Conservation (phyloP, 495 filamentous ascomycete genomes). For the Pyronema omphalodes region DNA sequence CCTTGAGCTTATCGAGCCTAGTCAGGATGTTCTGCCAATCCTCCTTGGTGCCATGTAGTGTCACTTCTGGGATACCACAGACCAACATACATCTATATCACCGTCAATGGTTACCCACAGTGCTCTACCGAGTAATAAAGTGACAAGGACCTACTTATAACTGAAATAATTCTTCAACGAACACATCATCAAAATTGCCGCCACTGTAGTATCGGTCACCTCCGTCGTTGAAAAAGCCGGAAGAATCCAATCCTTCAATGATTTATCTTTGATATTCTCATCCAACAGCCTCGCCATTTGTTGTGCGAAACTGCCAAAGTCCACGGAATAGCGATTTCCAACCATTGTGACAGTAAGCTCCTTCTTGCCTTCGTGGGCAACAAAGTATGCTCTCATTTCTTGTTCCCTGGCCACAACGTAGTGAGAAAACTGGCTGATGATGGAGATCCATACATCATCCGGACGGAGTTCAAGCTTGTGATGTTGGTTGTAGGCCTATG, state of each 20-base stretch:
- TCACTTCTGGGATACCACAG: conserved; percentile 35
- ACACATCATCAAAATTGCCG: conserved; percentile 29
- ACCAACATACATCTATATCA: not conserved
- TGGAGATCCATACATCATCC: conserved; percentile 29
- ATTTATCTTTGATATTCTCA: conserved; percentile 26
- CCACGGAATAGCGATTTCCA: conserved; percentile 4
- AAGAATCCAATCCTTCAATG: conserved; percentile 28
- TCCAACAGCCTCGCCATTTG: conserved; percentile 24
- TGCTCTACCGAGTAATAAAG: not conserved
- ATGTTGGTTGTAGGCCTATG: conserved; percentile 24
- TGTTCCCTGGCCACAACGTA: conserved; percentile 20
- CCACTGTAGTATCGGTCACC: conserved; percentile 23
- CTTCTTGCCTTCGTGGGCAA: conserved; percentile 25
- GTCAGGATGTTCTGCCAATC: conserved; percentile 28
- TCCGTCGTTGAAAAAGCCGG: conserved; percentile 30
- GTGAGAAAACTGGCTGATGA: conserved; percentile 24
- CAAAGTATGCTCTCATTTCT: too few species aligned
- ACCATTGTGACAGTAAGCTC: conserved; percentile 7
- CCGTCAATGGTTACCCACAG: too few species aligned
- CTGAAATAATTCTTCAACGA: conserved; percentile 28
- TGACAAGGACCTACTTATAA: conserved; percentile 8
- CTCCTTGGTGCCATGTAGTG: conserved; percentile 28
- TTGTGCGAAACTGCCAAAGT: conserved; percentile 18
- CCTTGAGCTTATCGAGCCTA: conserved; percentile 25
- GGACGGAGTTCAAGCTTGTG: conserved; percentile 27